Conservation (phyloP, 139 green algal species). For the Penium margaritaceum region DNA sequence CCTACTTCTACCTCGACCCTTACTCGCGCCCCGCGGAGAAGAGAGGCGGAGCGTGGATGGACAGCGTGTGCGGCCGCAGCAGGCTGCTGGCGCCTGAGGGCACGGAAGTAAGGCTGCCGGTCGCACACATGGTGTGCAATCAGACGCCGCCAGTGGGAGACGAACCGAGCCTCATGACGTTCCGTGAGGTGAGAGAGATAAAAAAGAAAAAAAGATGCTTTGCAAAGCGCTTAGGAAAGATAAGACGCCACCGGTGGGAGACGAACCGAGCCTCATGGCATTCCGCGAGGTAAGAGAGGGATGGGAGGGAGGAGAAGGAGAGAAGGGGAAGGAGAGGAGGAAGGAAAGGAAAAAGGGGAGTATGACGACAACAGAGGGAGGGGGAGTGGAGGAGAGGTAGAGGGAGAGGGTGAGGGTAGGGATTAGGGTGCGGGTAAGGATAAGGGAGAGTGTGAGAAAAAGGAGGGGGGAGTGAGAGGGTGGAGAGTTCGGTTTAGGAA, state of each 20-base stretch:
- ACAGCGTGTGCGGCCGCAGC: constrained; percentile 66
- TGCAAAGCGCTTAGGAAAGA: too few species aligned
- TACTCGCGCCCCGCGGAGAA: constrained; percentile 90
- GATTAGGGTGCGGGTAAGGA: too few species aligned
- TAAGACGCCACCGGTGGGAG: constrained; percentile 79
- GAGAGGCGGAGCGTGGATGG: constrained; percentile 90
- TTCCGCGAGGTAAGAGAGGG: constrained; percentile 73
- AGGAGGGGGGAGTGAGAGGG: too few species aligned
- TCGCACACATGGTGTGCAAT: constrained; percentile 95
- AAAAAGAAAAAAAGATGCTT: too few species aligned
- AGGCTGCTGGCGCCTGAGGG: constrained; percentile 44
- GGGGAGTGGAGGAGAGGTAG: too few species aligned
- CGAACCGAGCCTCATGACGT: constrained; percentile 91
- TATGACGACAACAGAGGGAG: too few species aligned
- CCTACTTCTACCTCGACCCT: constrained; percentile 92
- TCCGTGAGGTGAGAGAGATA: constrained; percentile 66
- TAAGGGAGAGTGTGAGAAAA: too few species aligned
- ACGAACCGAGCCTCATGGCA: constrained; percentile 87
- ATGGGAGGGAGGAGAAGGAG: too few species aligned
- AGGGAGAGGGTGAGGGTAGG: too few species aligned
- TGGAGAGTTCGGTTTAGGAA: too few species aligned
- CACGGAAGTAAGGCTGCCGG: constrained; percentile 72
- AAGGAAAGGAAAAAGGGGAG: too few species aligned
- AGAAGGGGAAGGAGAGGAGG: too few species aligned
- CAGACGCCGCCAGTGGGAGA: constrained; percentile 79